phyloP scores from a whole-genome alignment of 768 basidiomycete genomes.

The Russula sp. region DNA sequence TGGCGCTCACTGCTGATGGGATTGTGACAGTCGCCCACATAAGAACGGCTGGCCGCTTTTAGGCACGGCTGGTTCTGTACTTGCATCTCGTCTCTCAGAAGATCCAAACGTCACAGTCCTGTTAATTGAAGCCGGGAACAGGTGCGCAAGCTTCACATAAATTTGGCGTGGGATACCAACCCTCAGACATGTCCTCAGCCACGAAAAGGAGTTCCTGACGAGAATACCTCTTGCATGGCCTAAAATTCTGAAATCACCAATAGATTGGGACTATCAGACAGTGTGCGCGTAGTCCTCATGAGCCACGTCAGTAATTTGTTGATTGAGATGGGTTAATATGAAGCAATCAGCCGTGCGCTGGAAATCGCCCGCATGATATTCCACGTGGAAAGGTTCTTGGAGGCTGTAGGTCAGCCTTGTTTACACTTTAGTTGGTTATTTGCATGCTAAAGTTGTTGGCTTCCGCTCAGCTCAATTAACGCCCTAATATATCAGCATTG shows the following conservation, averaged over 20 bases:
- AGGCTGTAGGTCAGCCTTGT: conserved; percentile 8
- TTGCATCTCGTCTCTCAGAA: conserved; percentile 54
- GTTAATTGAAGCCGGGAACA: conserved; percentile 55
- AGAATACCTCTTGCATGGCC: conserved; percentile 23
- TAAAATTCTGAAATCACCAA: conserved; percentile 4
- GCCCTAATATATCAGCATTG: conserved; percentile 21
- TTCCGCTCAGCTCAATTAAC: conserved; percentile 14
- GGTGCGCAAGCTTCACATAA: conserved; percentile 34
- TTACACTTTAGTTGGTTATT: not conserved
- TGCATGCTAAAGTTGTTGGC: not conserved
- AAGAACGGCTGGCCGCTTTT: not conserved
- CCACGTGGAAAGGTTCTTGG: conserved; percentile 22
- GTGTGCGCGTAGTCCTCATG: conserved; percentile 8
- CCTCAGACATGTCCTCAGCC: not conserved
- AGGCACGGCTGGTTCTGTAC: conserved; percentile 59
- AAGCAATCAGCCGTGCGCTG: conserved; percentile 14
- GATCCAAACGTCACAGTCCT: conserved; percentile 48
- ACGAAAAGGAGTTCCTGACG: conserved; percentile 13
- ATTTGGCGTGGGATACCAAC: not conserved
- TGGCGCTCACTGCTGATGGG: not conserved
- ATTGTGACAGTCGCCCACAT: not conserved
- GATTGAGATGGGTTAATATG: not conserved
- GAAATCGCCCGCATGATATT: conserved; percentile 7
- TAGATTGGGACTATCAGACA: conserved; percentile 20
- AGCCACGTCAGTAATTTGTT: not conserved